Evolutionary conservation across 768 basidiomycete genomes (phyloP), one percentile per base, ranked within the genome.

Genomic region (Leccinum olivaceopallidum): DNA sequence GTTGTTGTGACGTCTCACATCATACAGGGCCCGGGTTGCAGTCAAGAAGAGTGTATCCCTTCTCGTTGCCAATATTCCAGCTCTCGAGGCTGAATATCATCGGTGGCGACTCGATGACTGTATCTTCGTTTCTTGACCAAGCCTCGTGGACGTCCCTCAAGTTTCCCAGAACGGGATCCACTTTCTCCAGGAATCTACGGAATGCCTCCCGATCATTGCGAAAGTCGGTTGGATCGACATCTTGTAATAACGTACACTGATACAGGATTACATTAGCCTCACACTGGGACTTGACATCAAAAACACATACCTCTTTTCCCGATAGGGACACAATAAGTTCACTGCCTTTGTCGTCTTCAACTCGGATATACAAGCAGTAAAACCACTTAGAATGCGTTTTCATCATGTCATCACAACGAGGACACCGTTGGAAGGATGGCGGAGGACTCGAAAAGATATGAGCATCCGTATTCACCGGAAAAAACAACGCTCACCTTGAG

Each of bases 351-450:
- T 79, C 78, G 59, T 90, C 87, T 65, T 83, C 75, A 16, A 89
- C 66, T 39, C 74, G 73, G 54, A 89, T 59, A 56, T 76, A 81
- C 56, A 89, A 70, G 53, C 80, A 71, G 58, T 80, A 89, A 53
- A 75, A 71, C 58, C 79, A 80, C 37, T 74, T 77, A 52, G 81
- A 78, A 60, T 80, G 81, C 54, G 81, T 79, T 44, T 80, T 75
- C 37, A 83, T 79, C 65, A 79, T 77, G 66, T 87, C 84, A 54
- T 76, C 74, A 67, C 89, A 90, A 13, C 69, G 67, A 6, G 78
- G 68, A 64, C 88, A 90, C 24, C 75, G 77, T 62, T 73, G 74
- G 34, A 75, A 77, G 3, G 64, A 73, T 24, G 67, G 65, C 0
- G 80, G 78, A 24, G 86, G 73, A 36, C 88, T 89, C 54, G 14